Conservation (phyloP, 495 filamentous ascomycete species). For the Hypoxylon lenormandii region DNA sequence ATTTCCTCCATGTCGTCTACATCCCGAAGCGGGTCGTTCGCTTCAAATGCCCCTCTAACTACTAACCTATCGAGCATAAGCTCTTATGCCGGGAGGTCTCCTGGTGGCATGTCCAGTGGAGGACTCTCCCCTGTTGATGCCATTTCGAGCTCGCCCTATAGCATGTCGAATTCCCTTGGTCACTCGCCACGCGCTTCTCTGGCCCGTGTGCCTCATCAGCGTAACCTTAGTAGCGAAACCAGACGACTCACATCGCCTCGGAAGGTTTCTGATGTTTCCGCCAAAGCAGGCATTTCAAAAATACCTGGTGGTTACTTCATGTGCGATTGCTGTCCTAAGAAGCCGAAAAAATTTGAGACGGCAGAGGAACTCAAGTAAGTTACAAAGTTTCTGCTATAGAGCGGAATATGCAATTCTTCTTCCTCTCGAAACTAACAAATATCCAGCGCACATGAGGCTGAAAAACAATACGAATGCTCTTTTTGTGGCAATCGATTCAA, state of each 20-base stretch:
- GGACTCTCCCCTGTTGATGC: constrained; percentile 63
- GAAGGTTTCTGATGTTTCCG: constrained; percentile 59
- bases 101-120: constrained; percentile 76
- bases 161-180: constrained; percentile 68
- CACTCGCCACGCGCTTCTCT: constrained; percentile 68
- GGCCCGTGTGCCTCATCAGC: constrained; percentile 63
- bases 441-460: constrained; percentile 76
- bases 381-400: constrained; percentile 1
- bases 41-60: constrained; percentile 73
- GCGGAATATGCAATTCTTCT: constrained; percentile 7
- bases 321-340: constrained; percentile 98
- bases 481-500: constrained; percentile 97
- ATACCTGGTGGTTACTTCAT: constrained; percentile 71
- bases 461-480: constrained; percentile 94
- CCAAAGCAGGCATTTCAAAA: constrained; percentile 57
- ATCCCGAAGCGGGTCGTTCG: constrained; percentile 78
- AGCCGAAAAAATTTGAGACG: constrained; percentile 96
- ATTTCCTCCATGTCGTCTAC: constrained; percentile 79
- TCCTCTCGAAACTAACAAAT: constrained; percentile 33
- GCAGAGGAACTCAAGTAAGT: constrained; percentile 86
- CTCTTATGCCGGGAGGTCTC: constrained; percentile 78
- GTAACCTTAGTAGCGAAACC: constrained; percentile 57
- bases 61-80: constrained; percentile 79
- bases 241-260: constrained; percentile 60
- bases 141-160: constrained; percentile 70